These are phyloP conservation scores for Hypocrella siamensis DNA, from an alignment of 2,329 filamentous ascomycete genomes.

Conservation along the genomic window DNA sequence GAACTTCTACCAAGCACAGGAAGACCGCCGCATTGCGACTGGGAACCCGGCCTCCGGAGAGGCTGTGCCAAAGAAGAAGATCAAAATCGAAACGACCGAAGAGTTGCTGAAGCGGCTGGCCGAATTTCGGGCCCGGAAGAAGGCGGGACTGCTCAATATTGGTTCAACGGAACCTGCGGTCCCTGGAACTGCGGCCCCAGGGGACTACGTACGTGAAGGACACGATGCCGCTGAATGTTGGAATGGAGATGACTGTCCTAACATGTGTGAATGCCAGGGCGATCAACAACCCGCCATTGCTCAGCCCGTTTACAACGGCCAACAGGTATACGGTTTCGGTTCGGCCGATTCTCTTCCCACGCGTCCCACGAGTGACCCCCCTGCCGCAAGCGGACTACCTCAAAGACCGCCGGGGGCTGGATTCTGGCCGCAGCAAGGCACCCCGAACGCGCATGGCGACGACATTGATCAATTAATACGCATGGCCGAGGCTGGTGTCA, in stretches of 20 bases:
- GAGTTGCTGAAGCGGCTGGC: constrained; percentile 70
- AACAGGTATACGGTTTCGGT: constrained; percentile 17
- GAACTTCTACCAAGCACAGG: constrained; percentile 73
- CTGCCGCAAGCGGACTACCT: constrained; percentile 25
- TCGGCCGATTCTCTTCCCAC: constrained; percentile 25
- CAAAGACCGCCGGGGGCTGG: constrained; percentile 24
- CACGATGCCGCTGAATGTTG: background rate
- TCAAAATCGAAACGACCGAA: constrained; percentile 57
- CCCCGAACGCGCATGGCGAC: constrained; percentile 25
- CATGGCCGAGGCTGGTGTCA: constrained; percentile 46
- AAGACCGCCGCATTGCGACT: constrained; percentile 64
- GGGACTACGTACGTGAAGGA: constrained; percentile 13
- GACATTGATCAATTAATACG: constrained; percentile 51
- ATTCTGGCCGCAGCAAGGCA: constrained; percentile 8
- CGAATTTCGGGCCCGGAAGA: constrained; percentile 54
- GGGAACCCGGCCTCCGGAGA: constrained; percentile 67
- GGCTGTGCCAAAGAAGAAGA: constrained; percentile 46
- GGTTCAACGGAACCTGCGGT: background rate
- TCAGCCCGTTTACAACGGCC: constrained; percentile 10
- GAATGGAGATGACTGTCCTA: background rate
- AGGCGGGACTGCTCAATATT: constrained; percentile 3
- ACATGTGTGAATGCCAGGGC: constrained; percentile 14
- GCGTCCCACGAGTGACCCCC: constrained; percentile 24
- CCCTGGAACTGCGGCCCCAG: background rate
- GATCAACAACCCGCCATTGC: constrained; percentile 7